phyloP scores from a whole-genome alignment of 139 green algal species.

The Limnomonas spitsbergensis region DNA sequence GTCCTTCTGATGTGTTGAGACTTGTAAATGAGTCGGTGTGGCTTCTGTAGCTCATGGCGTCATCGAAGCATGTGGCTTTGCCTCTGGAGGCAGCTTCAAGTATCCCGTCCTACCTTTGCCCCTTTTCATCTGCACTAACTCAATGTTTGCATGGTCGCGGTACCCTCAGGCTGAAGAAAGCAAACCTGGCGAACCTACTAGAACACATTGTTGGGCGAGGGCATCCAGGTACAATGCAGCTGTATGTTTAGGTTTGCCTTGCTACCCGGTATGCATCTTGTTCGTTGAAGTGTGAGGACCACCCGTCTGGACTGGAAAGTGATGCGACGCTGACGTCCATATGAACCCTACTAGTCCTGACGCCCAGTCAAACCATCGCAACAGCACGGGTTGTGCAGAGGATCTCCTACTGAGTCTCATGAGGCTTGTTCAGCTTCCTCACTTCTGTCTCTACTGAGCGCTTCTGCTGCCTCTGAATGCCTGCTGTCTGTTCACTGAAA shows the following conservation, averaged over 20 bases:
- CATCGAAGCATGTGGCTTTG: not conserved
- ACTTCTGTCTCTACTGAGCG: not conserved
- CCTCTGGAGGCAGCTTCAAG: not conserved
- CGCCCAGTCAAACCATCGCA: too few relatives aligned
- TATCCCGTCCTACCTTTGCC: not conserved
- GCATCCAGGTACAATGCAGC: slow-evolving; percentile 5
- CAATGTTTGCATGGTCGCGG: not conserved
- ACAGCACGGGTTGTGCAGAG: too few relatives aligned
- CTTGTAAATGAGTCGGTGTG: not conserved
- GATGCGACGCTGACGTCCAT: too few relatives aligned
- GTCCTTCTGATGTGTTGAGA: too few relatives aligned
- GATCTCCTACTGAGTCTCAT: too few relatives aligned
- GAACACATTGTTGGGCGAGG: not conserved
- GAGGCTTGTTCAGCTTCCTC: not conserved
- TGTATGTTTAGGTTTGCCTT: not conserved
- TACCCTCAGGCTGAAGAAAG: slow-evolving; percentile 7
- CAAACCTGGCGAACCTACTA: not conserved
- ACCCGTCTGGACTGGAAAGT: too few relatives aligned
- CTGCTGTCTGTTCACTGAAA: not conserved
- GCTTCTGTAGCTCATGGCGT: not conserved
- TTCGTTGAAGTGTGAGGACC: too few relatives aligned
- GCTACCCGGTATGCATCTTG: not conserved
- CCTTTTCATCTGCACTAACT: not conserved
- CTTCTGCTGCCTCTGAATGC: not conserved
- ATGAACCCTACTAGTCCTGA: too few relatives aligned